phyloP scores from a whole-genome alignment of 345 rosid genomes.

The rapeseed (Brassica napus) region Da-Ae NC_063434.1:1814501-1815000 shows the following conservation, averaged over 20 bases:
- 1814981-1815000: slow-evolving; percentile 10
- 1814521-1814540: neutral
- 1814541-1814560: neutral
- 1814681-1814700: slow-evolving; percentile 14
- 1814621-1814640: neutral
- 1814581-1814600: neutral
- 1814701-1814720: slow-evolving; percentile 14
- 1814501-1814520: neutral
- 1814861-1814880: slow-evolving; percentile 8
- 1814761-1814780: slow-evolving; percentile 34
- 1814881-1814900: neutral
- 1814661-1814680: neutral
- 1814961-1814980: slow-evolving; percentile 34
- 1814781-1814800: slow-evolving; percentile 20
- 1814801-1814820: slow-evolving; percentile 20
- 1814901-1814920: neutral
- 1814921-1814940: neutral
- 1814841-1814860: slow-evolving; percentile 11
- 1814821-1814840: slow-evolving; percentile 17
- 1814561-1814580: slow-evolving; percentile 4
- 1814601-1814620: neutral
- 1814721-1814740: slow-evolving; percentile 26
- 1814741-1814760: slow-evolving; percentile 14
- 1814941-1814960: slow-evolving; percentile 6
- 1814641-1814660: neutral